These are phyloP conservation scores for Euphrasia arctica DNA, from an alignment of 305 asterid genomes.

Conservation along the genomic window DNA sequence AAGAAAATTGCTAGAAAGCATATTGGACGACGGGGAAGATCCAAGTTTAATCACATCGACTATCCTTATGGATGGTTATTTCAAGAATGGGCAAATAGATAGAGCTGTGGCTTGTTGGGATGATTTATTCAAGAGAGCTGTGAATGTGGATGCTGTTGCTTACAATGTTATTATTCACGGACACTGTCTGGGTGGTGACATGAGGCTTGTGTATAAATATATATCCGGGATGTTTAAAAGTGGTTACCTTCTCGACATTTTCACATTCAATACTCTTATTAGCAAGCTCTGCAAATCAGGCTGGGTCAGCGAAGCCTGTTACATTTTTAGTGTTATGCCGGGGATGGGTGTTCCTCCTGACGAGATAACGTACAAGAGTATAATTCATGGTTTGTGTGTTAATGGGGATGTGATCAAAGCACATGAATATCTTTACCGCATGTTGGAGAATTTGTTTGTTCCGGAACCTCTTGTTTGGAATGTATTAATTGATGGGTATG, in stretches of 20 bases:
- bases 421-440: constrained; percentile 41
- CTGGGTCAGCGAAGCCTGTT: constrained; percentile 61
- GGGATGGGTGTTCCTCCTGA: constrained; percentile 73
- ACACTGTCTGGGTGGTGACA: constrained; percentile 46
- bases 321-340: constrained; percentile 54
- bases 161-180: constrained; percentile 74
- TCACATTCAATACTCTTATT: constrained; percentile 65
- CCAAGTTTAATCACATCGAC: constrained; percentile 61
- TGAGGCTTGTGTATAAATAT: constrained; percentile 40
- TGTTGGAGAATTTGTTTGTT: constrained; percentile 50
- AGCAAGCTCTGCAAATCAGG: constrained; percentile 69
- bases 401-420: constrained; percentile 52
- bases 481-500: constrained; percentile 58
- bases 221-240: constrained; percentile 58
- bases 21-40: constrained; percentile 40
- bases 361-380: constrained; percentile 58
- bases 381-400: constrained; percentile 63
- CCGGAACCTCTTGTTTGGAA: constrained; percentile 74
- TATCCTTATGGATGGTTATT: constrained; percentile 69
- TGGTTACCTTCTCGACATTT: constrained; percentile 59
- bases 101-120: constrained; percentile 61
- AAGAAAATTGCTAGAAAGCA: constrained; percentile 47
- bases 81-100: constrained; percentile 55
- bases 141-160: constrained; percentile 53
- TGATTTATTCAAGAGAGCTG: constrained; percentile 36